These are phyloP conservation scores for Xylaria sp. DNA, from an alignment of 2,329 filamentous ascomycete species.

Conservation along the genomic window DNA sequence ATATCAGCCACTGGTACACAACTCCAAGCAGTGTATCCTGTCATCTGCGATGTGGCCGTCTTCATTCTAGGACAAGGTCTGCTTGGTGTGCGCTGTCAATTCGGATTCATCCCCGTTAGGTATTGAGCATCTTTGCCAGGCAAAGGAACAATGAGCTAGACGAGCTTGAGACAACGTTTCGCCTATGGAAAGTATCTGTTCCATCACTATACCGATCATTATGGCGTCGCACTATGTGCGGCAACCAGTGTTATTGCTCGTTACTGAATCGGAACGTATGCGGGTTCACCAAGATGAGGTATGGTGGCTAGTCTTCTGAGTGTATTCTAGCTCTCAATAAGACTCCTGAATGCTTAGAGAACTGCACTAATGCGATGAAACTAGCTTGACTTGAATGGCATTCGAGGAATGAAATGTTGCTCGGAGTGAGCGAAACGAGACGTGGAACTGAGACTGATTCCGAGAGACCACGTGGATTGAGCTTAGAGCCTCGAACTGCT, in stretches of 20 bases:
- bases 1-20: not conserved
- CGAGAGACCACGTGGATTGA: not conserved
- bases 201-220: not conserved
- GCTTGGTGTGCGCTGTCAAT: not conserved
- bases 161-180: not conserved
- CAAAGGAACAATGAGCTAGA: not conserved
- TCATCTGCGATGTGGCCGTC: constrained; percentile 2
- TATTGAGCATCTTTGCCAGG: not conserved
- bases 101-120: not conserved
- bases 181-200: not conserved
- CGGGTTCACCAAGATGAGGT: not conserved
- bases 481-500: not conserved
- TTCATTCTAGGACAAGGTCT: not conserved
- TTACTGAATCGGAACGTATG: not conserved
- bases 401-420: not conserved
- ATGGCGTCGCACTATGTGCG: not conserved
- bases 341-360: not conserved
- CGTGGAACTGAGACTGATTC: constrained; percentile 4
- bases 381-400: not conserved
- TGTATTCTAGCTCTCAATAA: not conserved
- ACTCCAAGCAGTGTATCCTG: not conserved
- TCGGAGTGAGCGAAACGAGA: not conserved
- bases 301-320: not conserved
- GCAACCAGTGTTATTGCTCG: not conserved
- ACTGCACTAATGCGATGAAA: not conserved